Conservation (phyloP, 2,329 filamentous ascomycete species). For the Canariomyces notabilis region DNA sequence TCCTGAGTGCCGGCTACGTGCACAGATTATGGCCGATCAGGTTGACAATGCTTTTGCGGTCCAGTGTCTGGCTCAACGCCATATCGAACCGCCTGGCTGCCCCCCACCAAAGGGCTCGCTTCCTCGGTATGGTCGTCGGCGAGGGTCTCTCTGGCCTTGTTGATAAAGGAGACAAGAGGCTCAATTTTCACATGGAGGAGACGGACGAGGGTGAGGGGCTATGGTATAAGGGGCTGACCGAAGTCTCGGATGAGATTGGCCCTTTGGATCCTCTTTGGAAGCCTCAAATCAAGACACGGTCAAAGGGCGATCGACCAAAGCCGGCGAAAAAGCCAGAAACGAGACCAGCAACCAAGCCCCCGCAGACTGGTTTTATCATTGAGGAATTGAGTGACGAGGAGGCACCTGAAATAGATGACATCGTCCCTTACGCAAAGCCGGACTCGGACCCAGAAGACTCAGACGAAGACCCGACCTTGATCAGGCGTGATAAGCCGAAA, state of each 20-base stretch:
- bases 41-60: constrained; percentile 64
- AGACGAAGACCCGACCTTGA: constrained; percentile 84
- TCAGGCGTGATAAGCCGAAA: constrained; percentile 75
- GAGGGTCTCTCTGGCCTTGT: constrained; percentile 62
- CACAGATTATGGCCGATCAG: constrained; percentile 61
- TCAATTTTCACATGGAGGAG: constrained; percentile 83
- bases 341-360: constrained; percentile 27
- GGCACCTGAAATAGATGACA: constrained; percentile 59
- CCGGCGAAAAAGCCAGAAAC: constrained; percentile 23
- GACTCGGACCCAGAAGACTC: constrained; percentile 87
- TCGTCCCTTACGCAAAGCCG: constrained; percentile 77
- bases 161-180: constrained; percentile 63
- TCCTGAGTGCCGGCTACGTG: constrained; percentile 73
- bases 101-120: constrained; percentile 68
- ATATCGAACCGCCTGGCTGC: constrained; percentile 82
- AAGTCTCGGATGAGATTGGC: constrained; percentile 59
- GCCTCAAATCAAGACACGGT: constrained; percentile 17
- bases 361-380: constrained; percentile 47
- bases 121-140: constrained; percentile 84
- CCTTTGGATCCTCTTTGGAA: constrained; percentile 45
- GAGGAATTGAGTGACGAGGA: constrained; percentile 56
- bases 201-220: constrained; percentile 65
- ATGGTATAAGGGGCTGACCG: constrained; percentile 67
- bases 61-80: constrained; percentile 66
- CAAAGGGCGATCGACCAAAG: too few species aligned